Conservation (phyloP, 176 grass and related monocot genomes). For the Chrysopogon serrulatus region DNA sequence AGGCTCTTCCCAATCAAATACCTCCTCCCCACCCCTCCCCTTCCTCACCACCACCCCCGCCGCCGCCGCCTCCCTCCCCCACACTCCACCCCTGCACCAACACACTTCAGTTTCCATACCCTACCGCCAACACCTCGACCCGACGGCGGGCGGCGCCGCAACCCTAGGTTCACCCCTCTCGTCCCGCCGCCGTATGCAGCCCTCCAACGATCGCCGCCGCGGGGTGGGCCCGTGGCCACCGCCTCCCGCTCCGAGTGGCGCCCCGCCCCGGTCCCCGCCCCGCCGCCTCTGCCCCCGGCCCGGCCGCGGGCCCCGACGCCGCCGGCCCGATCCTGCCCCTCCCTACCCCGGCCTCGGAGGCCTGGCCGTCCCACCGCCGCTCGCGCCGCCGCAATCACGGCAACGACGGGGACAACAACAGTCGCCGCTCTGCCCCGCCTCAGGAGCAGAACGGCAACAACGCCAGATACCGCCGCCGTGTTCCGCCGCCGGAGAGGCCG, state of each 20-base stretch:
- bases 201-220: slow-evolving; percentile 34
- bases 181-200: slow-evolving; percentile 20
- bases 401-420: neutral
- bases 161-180: neutral
- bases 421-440: neutral
- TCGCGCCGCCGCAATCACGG: slow-evolving; percentile 7
- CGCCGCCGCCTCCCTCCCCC: neutral
- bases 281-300: neutral
- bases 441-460: neutral
- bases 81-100: neutral
- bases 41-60: neutral
- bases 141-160: slow-evolving; percentile 11
- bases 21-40: neutral
- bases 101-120: neutral
- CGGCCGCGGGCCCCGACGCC: slow-evolving; percentile 4
- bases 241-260: slow-evolving; percentile 50
- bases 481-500: slow-evolving; percentile 8
- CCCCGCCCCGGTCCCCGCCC: neutral
- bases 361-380: neutral
- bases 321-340: neutral
- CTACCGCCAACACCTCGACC: neutral
- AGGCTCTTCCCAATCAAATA: slow-evolving; percentile 46
- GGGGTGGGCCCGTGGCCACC: neutral
- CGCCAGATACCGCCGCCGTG: neutral
- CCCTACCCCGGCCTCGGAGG: neutral